Base-by-base conservation (phyloP, 495 filamentous ascomycete genomes). In the Penicillium egyptiacum region DNA sequence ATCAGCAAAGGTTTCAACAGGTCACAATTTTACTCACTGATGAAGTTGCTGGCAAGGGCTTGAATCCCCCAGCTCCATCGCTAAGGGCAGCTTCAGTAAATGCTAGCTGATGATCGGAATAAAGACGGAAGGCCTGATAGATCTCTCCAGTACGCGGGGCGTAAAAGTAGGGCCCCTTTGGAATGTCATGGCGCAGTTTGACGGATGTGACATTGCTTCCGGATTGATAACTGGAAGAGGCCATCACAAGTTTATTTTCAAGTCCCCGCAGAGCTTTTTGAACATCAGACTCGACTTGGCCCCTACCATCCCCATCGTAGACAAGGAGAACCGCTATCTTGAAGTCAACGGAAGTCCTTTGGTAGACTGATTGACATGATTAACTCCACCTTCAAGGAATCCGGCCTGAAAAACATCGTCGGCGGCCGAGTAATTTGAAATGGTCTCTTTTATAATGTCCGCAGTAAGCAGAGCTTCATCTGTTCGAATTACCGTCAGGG, bases 111-210 rank as follows among this genome's bases (percentile, higher is more conserved):
- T 68, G 68, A 55, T 80, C 77, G 2, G 70, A 51, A 56, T 78
- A 80, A 2, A 79, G 56, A 4, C 75, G 70, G 52, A 72, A 75
- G 11, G 74, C 75, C 1, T 68, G 65, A 43, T 70, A 73, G 17
- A 79, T 46, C 6, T 68, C 53, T 5, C 75, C 75, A 7, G 74
- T 75, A 1, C 59, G 46, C 1, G 65, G 50, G 14, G 76, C 71
- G 12, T 77, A 53, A 59, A 83, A 80, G 61, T 81, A 82, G 0
- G 79, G 80, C 0, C 80, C 80, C 0, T 65, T 61, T 0, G 78
- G 75, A 16, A 82, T 54, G 9, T 58, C 56, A 1, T 51, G 23
- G 11, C 25, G 58, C 1, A 61, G 22, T 8, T 43, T 53, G 5
- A 58, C 50, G 1, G 44, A 31, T 2, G 48, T 51, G 4, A 57